Conservation (phyloP, 176 grass and related monocot species). For the Pharus latifolius region DNA sequence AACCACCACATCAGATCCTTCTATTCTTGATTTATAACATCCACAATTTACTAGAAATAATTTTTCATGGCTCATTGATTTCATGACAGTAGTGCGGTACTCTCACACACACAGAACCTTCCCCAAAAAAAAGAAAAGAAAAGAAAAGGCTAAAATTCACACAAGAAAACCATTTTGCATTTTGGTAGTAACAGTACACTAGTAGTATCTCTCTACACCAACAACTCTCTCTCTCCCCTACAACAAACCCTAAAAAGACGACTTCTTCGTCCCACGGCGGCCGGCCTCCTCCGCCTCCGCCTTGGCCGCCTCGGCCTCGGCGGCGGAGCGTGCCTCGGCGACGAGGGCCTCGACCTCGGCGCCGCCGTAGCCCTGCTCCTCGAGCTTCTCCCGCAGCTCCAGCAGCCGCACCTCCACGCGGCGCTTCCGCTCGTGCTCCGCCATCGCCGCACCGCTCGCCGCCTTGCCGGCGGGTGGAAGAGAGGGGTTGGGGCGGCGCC, state of each 20-base stretch:
- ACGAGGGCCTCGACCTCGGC: constrained; percentile 33
- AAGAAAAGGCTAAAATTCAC: no score
- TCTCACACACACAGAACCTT: no score
- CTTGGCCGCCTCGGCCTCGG: constrained; percentile 17
- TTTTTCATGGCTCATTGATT: no score
- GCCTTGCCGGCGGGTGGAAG: not conserved
- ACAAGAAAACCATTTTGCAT: no score
- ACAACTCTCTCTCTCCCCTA: no score
- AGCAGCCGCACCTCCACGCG: constrained; percentile 41
- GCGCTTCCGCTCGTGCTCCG: constrained; percentile 47
- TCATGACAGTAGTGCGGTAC: no score
- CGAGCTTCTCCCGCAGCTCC: constrained; percentile 37
- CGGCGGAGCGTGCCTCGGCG: constrained; percentile 15
- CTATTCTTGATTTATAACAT: no score
- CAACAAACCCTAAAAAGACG: not conserved
- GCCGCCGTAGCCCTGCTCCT: constrained; percentile 33
- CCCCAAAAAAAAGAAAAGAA: no score
- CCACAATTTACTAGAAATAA: no score
- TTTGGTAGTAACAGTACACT: no score
- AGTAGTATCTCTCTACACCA: no score
- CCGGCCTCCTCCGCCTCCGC: not conserved
- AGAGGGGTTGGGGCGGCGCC: not conserved
- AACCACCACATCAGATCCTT: no score
- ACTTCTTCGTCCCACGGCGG: not conserved
- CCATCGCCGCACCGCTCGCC: constrained; percentile 35